Evolutionary conservation across 1,284 basidiomycete genomes (phyloP), one percentile per base, ranked within the genome.

Genomic region (Athelia sp.): DNA sequence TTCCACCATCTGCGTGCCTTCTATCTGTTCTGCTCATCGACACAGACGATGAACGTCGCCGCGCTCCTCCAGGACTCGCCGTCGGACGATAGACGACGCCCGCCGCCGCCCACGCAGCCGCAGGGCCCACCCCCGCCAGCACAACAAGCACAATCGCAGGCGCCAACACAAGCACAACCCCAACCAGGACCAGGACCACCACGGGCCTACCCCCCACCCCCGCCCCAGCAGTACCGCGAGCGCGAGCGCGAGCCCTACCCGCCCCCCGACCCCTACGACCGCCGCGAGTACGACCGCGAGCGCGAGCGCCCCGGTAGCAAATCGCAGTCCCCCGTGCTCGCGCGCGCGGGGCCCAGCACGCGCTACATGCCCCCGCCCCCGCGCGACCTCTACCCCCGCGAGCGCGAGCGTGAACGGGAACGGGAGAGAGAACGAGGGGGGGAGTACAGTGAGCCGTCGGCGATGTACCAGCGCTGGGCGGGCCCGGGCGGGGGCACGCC

Each of bases 31-130:
- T n/a, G n/a, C n/a, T n/a, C n/a, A n/a, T n/a, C n/a, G n/a, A n/a
- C n/a, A n/a, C n/a, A n/a, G n/a, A 29, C 36, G 23, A 87, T 88
- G 86, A 85, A 88, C 68, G 81, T 88, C 57, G 80, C 81, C 38
- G 78, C 73, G 56, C 77, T 88, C 50, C 70, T 88, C 29, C 82
- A 84, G 58, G 82, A 84, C 64, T 80, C 84, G 0, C 85, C 85
- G 40, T 84, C 83, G 0, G 82, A 75, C 21, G 43, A 44, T 10
- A 21, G 43, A 21, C 40, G 40, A 13, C 13, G 40, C 43, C 29
- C 2, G 47, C 46, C 22, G 48, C 36, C 48, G 23, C 46, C 1
- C 47, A 52, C 36, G 36, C 50, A 15, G 40, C 44, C 58, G 50
- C 49, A 50, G 21, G 11, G 60, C 36, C 62, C 63, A 48, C 50